Evolutionary conservation across 768 basidiomycete genomes (phyloP).

Genomic region (Guyanaporus albipodus): DNA sequence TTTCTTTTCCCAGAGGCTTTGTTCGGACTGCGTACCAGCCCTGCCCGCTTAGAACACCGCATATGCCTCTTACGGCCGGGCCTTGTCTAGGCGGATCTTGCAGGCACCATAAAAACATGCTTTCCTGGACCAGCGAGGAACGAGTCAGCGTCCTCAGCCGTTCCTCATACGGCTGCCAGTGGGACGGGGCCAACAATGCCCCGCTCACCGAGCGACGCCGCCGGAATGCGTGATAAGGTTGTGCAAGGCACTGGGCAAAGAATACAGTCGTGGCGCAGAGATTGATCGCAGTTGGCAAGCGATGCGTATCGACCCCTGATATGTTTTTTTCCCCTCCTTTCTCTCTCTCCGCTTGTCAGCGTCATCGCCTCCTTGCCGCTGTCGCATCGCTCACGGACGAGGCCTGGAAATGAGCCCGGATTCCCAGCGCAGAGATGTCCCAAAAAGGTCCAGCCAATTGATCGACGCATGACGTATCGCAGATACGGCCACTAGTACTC

Average conservation of each 20-base stretch:
- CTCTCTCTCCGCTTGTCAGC: too few relatives aligned
- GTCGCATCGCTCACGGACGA: neutral
- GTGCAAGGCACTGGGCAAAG: conserved; percentile 5
- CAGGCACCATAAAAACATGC: conserved; percentile 4
- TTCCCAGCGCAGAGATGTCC: conserved; percentile 9
- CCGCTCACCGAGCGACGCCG: conserved; percentile 12
- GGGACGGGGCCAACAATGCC: conserved; percentile 1
- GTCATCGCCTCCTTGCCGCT: neutral
- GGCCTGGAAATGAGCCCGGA: neutral
- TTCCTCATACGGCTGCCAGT: neutral
- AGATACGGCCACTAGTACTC: conserved; percentile 12
- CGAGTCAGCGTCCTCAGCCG: neutral
- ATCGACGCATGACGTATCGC: conserved; percentile 29
- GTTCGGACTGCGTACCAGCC: conserved; percentile 6
- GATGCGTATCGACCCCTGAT: neutral
- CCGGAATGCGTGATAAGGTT: conserved; percentile 13
- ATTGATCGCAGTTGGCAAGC: conserved; percentile 7
- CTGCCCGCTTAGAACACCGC: conserved; percentile 14
- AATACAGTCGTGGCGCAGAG: conserved; percentile 14
- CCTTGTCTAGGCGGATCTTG: conserved; percentile 16
- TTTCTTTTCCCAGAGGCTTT: conserved; percentile 15
- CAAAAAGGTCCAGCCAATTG: conserved; percentile 18
- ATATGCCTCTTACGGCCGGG: neutral
- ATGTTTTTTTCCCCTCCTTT: neutral
- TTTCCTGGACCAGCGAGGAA: conserved; percentile 3